Conservation (phyloP, 495 filamentous ascomycete species). For the Annulohypoxylon nitens region DNA sequence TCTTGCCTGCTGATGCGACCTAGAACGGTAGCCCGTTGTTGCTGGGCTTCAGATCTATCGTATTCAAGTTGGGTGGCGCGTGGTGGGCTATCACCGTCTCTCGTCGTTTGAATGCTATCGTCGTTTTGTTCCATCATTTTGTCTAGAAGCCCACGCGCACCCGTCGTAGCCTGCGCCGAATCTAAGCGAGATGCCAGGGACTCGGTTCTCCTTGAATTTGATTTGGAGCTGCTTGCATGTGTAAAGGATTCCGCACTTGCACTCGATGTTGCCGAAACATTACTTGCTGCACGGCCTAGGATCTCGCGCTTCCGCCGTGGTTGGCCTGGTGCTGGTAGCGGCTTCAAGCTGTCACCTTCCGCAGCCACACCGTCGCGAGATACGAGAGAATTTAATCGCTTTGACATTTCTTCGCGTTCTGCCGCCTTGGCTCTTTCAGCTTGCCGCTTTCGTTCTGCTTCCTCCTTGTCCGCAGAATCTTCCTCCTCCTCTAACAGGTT, state of each 20-base stretch:
- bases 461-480: slow-evolving; percentile 29
- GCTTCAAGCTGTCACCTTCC: slow-evolving; percentile 26
- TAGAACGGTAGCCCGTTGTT: slow-evolving; percentile 51
- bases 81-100: slow-evolving; percentile 50
- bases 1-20: slow-evolving; percentile 49
- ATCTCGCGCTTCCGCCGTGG: slow-evolving; percentile 59
- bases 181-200: slow-evolving; percentile 30
- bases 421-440: slow-evolving; percentile 43
- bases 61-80: slow-evolving; percentile 62
- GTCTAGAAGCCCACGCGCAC: slow-evolving; percentile 33
- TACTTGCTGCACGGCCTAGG: slow-evolving; percentile 65
- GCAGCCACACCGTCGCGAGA: slow-evolving; percentile 38
- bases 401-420: slow-evolving; percentile 45
- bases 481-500: slow-evolving; percentile 38
- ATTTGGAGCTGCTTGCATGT: slow-evolving; percentile 24
- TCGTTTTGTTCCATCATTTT: slow-evolving; percentile 32
- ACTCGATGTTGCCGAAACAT: slow-evolving; percentile 59
- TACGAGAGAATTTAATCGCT: slow-evolving; percentile 47
- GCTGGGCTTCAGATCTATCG: slow-evolving; percentile 58
- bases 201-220: slow-evolving; percentile 28
- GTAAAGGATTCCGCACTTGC: slow-evolving; percentile 39
- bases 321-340: slow-evolving; percentile 44
- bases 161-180: slow-evolving; percentile 5
- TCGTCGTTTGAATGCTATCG: slow-evolving; percentile 9
- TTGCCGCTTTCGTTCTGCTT: slow-evolving; percentile 41